Conservation (phyloP, 768 basidiomycete genomes). For the Boletus vinaceobasis region DNA sequence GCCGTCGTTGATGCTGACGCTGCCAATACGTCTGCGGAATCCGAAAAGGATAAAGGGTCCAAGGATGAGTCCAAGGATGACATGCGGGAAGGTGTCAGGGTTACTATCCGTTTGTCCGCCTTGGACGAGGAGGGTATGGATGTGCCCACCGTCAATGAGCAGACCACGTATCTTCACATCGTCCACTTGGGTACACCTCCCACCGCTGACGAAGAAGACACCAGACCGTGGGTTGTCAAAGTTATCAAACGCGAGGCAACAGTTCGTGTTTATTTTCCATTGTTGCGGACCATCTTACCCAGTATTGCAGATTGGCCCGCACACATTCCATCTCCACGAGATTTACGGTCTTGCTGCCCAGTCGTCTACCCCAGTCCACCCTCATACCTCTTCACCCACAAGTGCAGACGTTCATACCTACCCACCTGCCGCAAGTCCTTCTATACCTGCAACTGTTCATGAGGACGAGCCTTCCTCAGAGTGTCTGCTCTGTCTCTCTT, state of each 20-base stretch:
- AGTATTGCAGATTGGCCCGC: constrained; percentile 71
- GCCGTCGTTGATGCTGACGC: constrained; percentile 72
- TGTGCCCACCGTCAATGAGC: constrained; percentile 72
- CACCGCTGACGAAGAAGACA: constrained; percentile 48
- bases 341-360: constrained; percentile 85
- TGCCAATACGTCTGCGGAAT: constrained; percentile 27
- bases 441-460: constrained; percentile 27
- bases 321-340: constrained; percentile 93
- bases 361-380: constrained; percentile 34
- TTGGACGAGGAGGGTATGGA: constrained; percentile 72
- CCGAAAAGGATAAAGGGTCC: constrained; percentile 41
- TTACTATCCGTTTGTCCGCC: constrained; percentile 78
- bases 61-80: constrained; percentile 50
- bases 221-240: constrained; percentile 84
- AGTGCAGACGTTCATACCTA: constrained; percentile 42
- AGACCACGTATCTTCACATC: constrained; percentile 85
- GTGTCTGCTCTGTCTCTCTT: constrained; percentile 87
- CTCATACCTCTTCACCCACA: constrained; percentile 39
- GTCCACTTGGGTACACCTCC: constrained; percentile 59
- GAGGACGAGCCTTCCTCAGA: constrained; percentile 80
- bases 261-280: constrained; percentile 35
- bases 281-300: neutral
- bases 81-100: constrained; percentile 62
- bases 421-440: constrained; percentile 34
- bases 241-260: constrained; percentile 91